phyloP scores from a whole-genome alignment of 306 rosid genomes.

The Lathyrus aphaca region DNA sequence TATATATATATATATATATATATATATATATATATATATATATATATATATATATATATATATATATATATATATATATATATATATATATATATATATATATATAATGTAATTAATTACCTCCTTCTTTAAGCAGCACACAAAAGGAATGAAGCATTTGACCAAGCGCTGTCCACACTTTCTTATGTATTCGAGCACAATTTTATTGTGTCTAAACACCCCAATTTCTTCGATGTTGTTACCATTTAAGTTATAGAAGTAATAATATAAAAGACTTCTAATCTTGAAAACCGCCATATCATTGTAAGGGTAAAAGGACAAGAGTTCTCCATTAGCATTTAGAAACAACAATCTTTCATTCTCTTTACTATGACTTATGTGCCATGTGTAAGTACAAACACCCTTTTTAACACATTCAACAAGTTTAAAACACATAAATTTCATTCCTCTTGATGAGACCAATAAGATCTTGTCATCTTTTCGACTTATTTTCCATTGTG shows the following conservation, averaged over 20 bases:
- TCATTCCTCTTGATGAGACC: not conserved
- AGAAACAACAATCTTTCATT: not conserved
- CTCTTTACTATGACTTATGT: too few species aligned
- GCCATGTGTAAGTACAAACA: not conserved
- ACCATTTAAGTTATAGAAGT: not conserved
- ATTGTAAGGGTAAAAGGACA: not conserved
- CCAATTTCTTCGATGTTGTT: not conserved
- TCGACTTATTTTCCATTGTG: not conserved
- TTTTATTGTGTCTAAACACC: not conserved
- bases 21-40: too few species aligned
- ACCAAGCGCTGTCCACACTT: not conserved
- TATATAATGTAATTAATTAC: not conserved
- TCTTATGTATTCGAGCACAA: not conserved
- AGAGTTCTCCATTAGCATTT: not conserved
- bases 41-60: too few species aligned
- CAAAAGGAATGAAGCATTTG: slow-evolving; percentile 5
- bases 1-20: too few species aligned
- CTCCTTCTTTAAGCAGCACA: not conserved
- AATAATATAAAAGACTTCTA: not conserved
- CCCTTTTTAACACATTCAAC: not conserved
- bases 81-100: too few species aligned
- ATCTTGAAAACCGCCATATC: not conserved
- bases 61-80: too few species aligned
- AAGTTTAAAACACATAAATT: not conserved
- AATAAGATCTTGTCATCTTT: not conserved